Percentiles rank a stretch among this genome's conserved stretches.
Conservation (phyloP, 2,329 filamentous ascomycete species). For the Macroventuria anomochaeta region DNA sequence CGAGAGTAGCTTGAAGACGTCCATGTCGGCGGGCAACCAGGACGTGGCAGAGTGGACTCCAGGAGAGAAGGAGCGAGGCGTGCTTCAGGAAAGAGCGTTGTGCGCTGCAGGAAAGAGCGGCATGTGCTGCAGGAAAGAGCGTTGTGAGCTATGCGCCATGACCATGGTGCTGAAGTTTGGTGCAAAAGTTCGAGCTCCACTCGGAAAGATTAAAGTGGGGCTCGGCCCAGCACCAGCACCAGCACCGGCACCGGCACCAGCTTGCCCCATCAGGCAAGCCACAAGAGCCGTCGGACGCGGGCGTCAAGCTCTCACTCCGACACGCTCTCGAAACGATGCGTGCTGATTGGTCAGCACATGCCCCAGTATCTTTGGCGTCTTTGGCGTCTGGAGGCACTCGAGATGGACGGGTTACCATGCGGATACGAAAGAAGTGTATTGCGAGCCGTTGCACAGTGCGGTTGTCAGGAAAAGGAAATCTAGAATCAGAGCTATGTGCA, state of each 20-base stretch:
- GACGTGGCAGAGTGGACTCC: too few species aligned
- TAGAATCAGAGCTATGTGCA: conserved; percentile 50
- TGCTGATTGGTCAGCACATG: conserved; percentile 2
- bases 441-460: conserved; percentile 38
- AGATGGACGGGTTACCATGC: background rate
- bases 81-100: background rate
- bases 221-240: too few species aligned
- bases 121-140: background rate
- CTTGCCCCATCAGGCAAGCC: background rate
- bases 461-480: conserved; percentile 39
- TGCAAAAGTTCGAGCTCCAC: conserved; percentile 26
- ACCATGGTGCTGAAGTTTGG: background rate
- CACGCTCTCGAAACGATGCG: background rate
- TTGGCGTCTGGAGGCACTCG: background rate
- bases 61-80: background rate
- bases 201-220: conserved; percentile 26
- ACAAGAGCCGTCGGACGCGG: background rate
- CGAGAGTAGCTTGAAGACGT: conserved; percentile 75
- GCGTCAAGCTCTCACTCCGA: background rate
- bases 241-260: too few species aligned
- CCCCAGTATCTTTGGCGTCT: too few species aligned
- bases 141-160: too few species aligned
- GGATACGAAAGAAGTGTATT: conserved; percentile 31
- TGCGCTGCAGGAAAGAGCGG: background rate
- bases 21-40: conserved; percentile 63